Evolutionary conservation across 2,329 filamentous ascomycete species (phyloP), one percentile per base, ranked within the genome.

Genomic region (Aspergillus aculeatinus): DNA sequence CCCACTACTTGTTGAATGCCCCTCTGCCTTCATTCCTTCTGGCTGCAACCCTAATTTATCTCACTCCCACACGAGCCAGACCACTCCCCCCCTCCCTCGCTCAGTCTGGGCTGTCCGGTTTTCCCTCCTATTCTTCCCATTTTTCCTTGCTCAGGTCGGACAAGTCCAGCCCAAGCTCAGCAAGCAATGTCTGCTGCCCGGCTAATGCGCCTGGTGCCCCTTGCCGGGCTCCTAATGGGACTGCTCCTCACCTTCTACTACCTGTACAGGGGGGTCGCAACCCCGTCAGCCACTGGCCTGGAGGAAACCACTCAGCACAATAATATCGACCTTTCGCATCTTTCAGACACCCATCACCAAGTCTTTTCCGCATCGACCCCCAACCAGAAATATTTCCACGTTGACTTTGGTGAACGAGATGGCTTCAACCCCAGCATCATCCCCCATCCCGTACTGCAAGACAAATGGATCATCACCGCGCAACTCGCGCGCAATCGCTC

Each of bases 341-440:
- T 66, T 21, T 58, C 65, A 35, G 21, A 19, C 31, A 64, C 58
- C 3, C 68, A 73, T 56, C 61, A 61, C 10, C 60, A 80, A 61
- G 62, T 85, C 48, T 81, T 76, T 65, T 86, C 84, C 0, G 47
- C 70, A 2, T 81, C 82, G 0, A 83, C 79, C 0, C 51, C 61
- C 1, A 74, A 84, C 63, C 72, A 68, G 35, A 79, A 75, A 33
- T 86, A 79, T 73, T 85, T 85, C 63, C 62, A 64, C 27, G 79
- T 87, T 67, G 70, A 76, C 16, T 84, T 86, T 62, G 77, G 74
- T 16, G 70, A 70, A 35, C 65, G 75, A 5, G 57, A 66, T 6
- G 76, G 76, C 33, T 78, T 82, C 59, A 87, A 86, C 60, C 83
- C 85, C 16, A 87, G 83, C 70, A 80, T 87, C 63, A 78, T 87